Evolutionary conservation across 2,329 filamentous ascomycete genomes (phyloP), one percentile per base, ranked within the genome.

Genomic region (Xylaria sp.): DNA sequence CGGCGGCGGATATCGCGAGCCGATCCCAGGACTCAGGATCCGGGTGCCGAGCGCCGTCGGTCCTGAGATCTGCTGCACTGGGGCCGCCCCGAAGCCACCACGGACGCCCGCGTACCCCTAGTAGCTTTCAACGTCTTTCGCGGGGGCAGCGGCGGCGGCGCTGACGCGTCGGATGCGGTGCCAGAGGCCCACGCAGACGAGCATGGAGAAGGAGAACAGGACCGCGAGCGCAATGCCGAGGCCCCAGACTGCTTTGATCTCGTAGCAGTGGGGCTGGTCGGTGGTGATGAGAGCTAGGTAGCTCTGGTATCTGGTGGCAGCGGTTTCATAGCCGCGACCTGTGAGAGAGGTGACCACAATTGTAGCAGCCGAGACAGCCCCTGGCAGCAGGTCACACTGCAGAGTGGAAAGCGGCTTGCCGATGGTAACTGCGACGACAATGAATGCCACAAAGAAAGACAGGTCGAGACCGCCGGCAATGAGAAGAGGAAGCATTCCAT

Each of bases 221-320:
- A 92, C 86, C 78, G 90, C 93, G 58, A 97, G 86, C 4, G 90
- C 90, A 79, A 97, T 94, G 78, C 89, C 88, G 68, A 97, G 81
- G 0, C 93, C 94, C 94, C 94, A 97, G 72, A 96, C 88, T 17
- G 92, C 88, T 85, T 97, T 97, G 79, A 94, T 89, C 83, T 96
- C 90, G 76, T 90, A 89, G 82, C 94, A 98, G 64, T 92, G 92
- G 19, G 86, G 79, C 78, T 84, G 85, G 73, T 84, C 85, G 3
- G 83, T 82, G 63, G 84, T 83, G 24, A 85, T 83, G 79, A 86
- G 86, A 53, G 82, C 77, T 61, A 84, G 78, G 75, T 83, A 85
- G 70, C 80, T 81, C 39, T 73, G 71, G 61, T 77, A 79, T 59
- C 70, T 70, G 45, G 68, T 55, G 11, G 74, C 67, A 17, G 75